A percentile compares a stretch with the other conserved stretches of the same genome.
These are phyloP conservation scores for Aspergillus fructus DNA, from an alignment of 2,329 filamentous ascomycete species.

Conservation along the genomic window DNA sequence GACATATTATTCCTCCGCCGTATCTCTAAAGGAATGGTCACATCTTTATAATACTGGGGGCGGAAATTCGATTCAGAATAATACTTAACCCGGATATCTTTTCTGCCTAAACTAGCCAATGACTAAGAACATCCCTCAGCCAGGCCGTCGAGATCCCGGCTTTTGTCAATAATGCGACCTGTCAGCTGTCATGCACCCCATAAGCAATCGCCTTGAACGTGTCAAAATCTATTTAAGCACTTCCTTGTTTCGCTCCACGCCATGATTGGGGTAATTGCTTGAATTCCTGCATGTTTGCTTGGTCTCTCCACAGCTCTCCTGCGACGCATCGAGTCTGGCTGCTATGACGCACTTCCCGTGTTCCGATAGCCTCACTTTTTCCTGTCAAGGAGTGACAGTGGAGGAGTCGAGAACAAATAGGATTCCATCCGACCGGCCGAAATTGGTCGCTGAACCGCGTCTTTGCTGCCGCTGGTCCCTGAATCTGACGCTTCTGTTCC, in stretches of 20 bases:
- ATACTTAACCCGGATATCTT: neutral
- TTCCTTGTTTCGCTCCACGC: neutral
- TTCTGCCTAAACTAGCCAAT: neutral
- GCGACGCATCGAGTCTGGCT: slow-evolving; percentile 2
- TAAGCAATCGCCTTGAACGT: slow-evolving; percentile 3
- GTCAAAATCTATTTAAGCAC: neutral
- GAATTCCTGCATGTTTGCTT: slow-evolving; percentile 4
- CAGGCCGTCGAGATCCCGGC: neutral
- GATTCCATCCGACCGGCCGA: slow-evolving; percentile 18
- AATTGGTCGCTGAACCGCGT: neutral
- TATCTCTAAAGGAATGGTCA: neutral
- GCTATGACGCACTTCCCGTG: slow-evolving; percentile 1
- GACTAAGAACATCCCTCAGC: neutral
- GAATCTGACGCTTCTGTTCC: slow-evolving; percentile 12
- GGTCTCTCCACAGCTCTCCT: neutral
- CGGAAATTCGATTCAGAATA: neutral
- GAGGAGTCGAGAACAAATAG: slow-evolving; percentile 18
- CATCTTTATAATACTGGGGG: neutral
- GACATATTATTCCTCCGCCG: neutral
- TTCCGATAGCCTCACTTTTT: slow-evolving; percentile 21
- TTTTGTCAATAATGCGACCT: slow-evolving; percentile 6
- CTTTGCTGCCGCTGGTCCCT: slow-evolving; percentile 12
- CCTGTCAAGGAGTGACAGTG: slow-evolving; percentile 14
- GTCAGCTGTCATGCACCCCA: slow-evolving; percentile 19
- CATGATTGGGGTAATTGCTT: neutral